Base-by-base conservation (phyloP, 345 rosid species). In the Salix suchowensis region DNA sequence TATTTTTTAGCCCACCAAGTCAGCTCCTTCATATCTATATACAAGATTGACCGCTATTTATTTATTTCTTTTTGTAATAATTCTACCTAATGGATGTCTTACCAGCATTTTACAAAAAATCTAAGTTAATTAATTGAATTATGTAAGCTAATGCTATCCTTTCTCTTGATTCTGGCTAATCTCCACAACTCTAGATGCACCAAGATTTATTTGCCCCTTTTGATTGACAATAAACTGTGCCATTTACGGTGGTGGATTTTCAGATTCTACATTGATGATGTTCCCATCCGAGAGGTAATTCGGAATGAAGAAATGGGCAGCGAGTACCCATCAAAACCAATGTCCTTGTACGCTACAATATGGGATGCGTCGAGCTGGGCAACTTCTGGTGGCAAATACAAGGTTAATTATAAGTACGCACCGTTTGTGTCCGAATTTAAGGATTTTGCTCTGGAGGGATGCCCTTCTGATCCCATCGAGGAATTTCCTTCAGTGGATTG, bases 291-390 rank as follows among this genome's bases (percentile, higher is more conserved):
- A 81, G 97, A 91, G 74, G 88, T 93, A 8, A 77, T 90, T 19
- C 81, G 90, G 30, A 88, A 60, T 5, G 88, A 83, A 2, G 94
- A 79, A 76, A 96, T 91, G 99, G 92, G 94, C 1, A 82, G 82
- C 0, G 99, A 96, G 50, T 96, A 84, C 76, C 97, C 99, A 40
- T 79, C 91, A 9, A 94, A 91, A 81, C 98, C 99, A 19, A 94
- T 96, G 99, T 52, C 92, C 2, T 68, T 96, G 23, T 94, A 94
- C 42, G 95, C 97, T 16, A 94, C 99, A 1, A 92, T 94, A n/a
- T 96, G 99, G 99, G 99, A 96, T 34, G 98, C 92, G 7, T 94
- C 99, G 0, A 86, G 76, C 67, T 96, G 99, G 98, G 97, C 99
- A 15, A 94, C 99, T 6, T 80, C 88, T 0, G 97, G 99, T 1